Evolutionary conservation across 495 filamentous ascomycete species (phyloP).

Genomic region (Neurospora sp.): DNA sequence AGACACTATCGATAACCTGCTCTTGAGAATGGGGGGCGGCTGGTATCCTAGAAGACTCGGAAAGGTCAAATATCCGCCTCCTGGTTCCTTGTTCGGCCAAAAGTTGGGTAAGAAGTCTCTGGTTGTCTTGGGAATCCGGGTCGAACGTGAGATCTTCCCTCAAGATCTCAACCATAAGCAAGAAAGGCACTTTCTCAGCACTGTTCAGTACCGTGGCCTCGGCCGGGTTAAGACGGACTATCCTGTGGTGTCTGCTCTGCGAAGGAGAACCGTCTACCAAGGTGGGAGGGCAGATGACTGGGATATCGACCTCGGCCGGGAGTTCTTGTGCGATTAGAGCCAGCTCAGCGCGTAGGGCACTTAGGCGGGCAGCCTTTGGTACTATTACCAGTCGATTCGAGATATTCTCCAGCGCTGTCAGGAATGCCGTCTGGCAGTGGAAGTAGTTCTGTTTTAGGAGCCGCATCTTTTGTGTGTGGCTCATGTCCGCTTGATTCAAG

Average conservation of each 20-base stretch:
- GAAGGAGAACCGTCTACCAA: conserved; percentile 52
- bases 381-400: conserved; percentile 65
- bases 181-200: conserved; percentile 66
- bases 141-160: conserved; percentile 68
- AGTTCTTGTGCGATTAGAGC: conserved; percentile 63
- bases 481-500: conserved; percentile 44
- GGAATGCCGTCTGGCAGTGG: conserved; percentile 59
- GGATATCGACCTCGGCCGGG: conserved; percentile 67
- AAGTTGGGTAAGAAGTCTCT: conserved; percentile 48
- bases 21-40: conserved; percentile 22
- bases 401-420: conserved; percentile 64
- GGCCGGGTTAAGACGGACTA: conserved; percentile 66
- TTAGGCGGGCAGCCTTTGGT: conserved; percentile 63
- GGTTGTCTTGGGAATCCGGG: conserved; percentile 53
- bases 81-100: conserved; percentile 50
- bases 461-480: conserved; percentile 45
- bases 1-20: conserved; percentile 57
- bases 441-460: conserved; percentile 65
- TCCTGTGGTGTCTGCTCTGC: conserved; percentile 59
- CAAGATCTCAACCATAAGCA: conserved; percentile 67
- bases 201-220: conserved; percentile 72
- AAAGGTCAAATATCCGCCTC: conserved; percentile 59
- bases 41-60: conserved; percentile 28
- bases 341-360: conserved; percentile 64
- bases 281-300: conserved; percentile 59